Conservation (phyloP, 1,284 basidiomycete genomes). For the Heterobasidion irregulare region DNA sequence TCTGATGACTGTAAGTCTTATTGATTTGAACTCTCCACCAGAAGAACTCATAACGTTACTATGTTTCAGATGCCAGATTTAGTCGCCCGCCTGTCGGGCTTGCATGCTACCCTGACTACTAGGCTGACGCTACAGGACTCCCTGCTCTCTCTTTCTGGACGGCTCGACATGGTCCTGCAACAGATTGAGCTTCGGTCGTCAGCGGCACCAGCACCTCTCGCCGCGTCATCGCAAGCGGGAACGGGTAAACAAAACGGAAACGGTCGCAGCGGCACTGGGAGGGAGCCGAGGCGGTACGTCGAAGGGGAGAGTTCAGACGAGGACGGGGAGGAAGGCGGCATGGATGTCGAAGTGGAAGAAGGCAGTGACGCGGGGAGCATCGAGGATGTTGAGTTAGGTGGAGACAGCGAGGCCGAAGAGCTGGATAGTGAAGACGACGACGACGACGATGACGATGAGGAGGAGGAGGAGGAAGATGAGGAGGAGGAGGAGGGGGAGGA, state of each 20-base stretch:
- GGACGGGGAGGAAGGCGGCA: slow-evolving; percentile 42
- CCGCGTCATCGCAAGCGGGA: slow-evolving; percentile 26
- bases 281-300: slow-evolving; percentile 51
- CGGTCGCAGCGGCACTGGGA: slow-evolving; percentile 19
- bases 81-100: slow-evolving; percentile 72
- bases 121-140: slow-evolving; percentile 82
- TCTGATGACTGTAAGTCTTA: slow-evolving; percentile 76
- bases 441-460: slow-evolving; percentile 24
- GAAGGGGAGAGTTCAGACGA: slow-evolving; percentile 73
- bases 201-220: slow-evolving; percentile 45
- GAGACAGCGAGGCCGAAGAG: slow-evolving; percentile 51
- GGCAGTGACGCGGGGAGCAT: slow-evolving; percentile 44
- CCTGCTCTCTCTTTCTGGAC: slow-evolving; percentile 79
- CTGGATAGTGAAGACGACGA: slow-evolving; percentile 48
- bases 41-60: slow-evolving; percentile 12
- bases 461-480: slow-evolving; percentile 68
- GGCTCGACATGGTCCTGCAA: slow-evolving; percentile 88
- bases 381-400: slow-evolving; percentile 61
- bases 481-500: slow-evolving; percentile 60
- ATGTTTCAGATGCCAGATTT: slow-evolving; percentile 72
- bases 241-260: slow-evolving; percentile 14
- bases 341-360: slow-evolving; percentile 61
- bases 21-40: background rate
- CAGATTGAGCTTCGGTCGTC: slow-evolving; percentile 86
- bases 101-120: slow-evolving; percentile 79